These are phyloP conservation scores for Oenanthe sinensis DNA, from an alignment of 129 eudicot genomes.

Conservation along the genomic window DNA sequence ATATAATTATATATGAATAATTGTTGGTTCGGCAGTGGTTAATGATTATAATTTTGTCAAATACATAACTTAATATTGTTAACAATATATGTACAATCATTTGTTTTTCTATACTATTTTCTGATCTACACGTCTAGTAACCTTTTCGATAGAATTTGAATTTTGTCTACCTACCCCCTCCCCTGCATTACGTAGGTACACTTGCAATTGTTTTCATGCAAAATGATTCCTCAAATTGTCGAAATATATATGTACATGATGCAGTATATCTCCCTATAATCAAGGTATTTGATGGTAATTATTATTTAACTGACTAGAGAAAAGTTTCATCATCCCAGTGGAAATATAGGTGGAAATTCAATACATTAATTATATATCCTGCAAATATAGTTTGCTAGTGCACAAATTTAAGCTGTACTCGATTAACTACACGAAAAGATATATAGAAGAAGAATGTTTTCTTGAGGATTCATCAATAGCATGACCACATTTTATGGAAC, in stretches of 20 bases:
- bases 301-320: conserved; percentile 16
- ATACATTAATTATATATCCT: background rate
- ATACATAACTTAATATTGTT: too few species aligned
- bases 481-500: too few species aligned
- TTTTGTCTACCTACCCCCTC: background rate
- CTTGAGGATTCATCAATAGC: conserved; percentile 11
- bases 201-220: background rate
- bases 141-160: background rate
- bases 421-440: background rate
- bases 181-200: background rate
- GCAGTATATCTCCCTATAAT: background rate
- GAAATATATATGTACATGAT: background rate
- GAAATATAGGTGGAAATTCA: conserved; percentile 12
- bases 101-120: too few species aligned
- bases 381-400: background rate
- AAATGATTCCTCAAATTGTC: background rate
- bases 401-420: background rate
- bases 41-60: background rate
- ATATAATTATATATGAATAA: background rate
- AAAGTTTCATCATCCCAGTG: conserved; percentile 15
- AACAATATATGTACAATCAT: too few species aligned
- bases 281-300: background rate
- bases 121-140: too few species aligned
- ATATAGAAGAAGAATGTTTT: conserved; percentile 23
- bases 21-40: background rate